A percentile compares a stretch with the other conserved stretches of the same genome.
phyloP scores from a whole-genome alignment of 2,329 filamentous ascomycete genomes.

The Phyllosticta paracitricarpa region DNA sequence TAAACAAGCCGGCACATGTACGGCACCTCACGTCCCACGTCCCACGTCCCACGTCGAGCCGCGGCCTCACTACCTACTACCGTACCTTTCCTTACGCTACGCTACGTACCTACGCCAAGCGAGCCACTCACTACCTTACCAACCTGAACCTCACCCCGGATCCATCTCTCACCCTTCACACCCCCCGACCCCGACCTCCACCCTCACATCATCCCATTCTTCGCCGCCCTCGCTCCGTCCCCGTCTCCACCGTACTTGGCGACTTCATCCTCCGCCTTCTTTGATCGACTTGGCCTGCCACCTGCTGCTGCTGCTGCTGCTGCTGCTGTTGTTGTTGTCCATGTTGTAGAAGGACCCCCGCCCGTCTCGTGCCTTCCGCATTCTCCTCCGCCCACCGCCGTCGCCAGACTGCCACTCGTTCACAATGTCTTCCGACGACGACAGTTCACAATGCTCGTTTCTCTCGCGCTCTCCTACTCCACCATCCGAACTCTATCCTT shows the following conservation, averaged over 20 bases:
- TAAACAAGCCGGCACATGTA: neutral
- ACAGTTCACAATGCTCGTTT: constrained; percentile 22
- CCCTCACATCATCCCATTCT: neutral
- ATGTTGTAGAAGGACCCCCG: constrained; percentile 8
- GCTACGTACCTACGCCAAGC: constrained; percentile 5
- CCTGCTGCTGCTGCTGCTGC: constrained; percentile 3
- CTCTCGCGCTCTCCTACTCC: constrained; percentile 28
- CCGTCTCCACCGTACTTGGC: neutral
- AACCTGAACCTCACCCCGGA: neutral
- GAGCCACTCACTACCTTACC: constrained; percentile 1
- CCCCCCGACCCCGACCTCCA: constrained; percentile 1
- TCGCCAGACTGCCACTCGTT: constrained; percentile 8
- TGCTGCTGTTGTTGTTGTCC: neutral
- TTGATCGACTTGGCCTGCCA: no score
- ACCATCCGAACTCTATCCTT: constrained; percentile 25
- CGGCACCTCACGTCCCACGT: neutral
- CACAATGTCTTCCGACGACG: constrained; percentile 23
- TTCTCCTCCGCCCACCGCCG: constrained; percentile 7
- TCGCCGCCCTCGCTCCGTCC: constrained; percentile 3
- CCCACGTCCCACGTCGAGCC: neutral
- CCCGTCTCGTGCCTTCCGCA: constrained; percentile 12
- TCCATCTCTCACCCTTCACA: neutral
- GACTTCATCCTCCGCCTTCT: neutral
- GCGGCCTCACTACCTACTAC: neutral
- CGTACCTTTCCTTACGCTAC: neutral